Evolutionary conservation across 306 rosid genomes (phyloP).

Genomic region (Cucumis melo): DNA sequence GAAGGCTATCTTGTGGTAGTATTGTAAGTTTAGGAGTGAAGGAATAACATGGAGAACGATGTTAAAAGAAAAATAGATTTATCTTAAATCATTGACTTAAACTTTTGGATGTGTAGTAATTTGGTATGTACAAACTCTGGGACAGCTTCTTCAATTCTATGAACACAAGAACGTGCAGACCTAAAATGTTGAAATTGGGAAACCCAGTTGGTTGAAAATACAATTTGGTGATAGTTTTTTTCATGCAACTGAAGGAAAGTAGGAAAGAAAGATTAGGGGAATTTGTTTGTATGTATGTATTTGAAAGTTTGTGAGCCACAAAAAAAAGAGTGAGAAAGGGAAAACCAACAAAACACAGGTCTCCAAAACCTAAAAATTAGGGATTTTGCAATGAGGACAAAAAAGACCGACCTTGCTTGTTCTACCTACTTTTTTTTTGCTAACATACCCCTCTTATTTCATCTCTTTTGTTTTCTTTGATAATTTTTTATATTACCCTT

Average conservation of each 20-base stretch:
- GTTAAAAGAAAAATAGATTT: no score
- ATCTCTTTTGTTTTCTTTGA: not conserved
- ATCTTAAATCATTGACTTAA: not conserved
- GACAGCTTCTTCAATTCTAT: not conserved
- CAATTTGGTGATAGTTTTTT: not conserved
- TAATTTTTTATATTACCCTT: not conserved
- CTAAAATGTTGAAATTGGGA: not conserved
- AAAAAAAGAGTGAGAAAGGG: not conserved
- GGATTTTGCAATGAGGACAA: constrained; percentile 5
- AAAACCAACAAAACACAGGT: not conserved
- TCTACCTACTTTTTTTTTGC: not conserved
- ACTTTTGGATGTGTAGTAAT: not conserved
- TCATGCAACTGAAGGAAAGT: not conserved
- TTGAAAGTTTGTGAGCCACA: not conserved
- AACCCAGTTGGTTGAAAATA: not conserved
- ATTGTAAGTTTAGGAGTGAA: not conserved
- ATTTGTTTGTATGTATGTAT: not conserved
- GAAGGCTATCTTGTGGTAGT: not conserved
- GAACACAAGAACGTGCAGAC: not conserved
- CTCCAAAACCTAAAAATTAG: constrained; percentile 1
- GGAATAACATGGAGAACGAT: not conserved
- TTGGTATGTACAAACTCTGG: not conserved
- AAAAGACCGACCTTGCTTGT: not conserved
- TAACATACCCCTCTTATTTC: not conserved
- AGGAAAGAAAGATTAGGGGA: not conserved